These are phyloP conservation scores for Arabis hirsuta DNA, from an alignment of 345 rosid genomes.

Conservation along the genomic window DNA sequence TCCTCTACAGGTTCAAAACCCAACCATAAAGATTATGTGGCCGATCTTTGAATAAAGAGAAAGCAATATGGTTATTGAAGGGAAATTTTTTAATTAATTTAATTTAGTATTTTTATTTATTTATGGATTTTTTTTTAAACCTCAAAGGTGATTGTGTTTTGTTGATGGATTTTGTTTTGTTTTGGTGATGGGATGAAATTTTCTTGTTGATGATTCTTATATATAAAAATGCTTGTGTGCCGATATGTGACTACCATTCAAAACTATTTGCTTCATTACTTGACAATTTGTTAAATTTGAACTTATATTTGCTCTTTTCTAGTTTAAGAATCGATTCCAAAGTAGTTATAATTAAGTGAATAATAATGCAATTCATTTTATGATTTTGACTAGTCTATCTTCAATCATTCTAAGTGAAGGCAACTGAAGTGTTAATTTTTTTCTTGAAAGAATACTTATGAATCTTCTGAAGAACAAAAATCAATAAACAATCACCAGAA, in stretches of 20 bases:
- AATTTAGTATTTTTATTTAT: slow-evolving; percentile 31
- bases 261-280: background rate
- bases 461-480: no score
- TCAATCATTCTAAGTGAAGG: background rate
- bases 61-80: background rate
- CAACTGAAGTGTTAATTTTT: background rate
- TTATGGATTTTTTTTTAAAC: slow-evolving; percentile 27
- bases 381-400: background rate
- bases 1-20: slow-evolving; percentile 81
- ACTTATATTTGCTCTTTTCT: slow-evolving; percentile 1
- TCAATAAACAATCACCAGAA: no score
- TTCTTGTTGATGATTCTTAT: slow-evolving; percentile 36
- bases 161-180: slow-evolving; percentile 33
- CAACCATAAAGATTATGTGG: slow-evolving; percentile 45
- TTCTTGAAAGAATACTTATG: no score
- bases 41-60: slow-evolving; percentile 4
- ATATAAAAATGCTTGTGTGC: slow-evolving; percentile 39
- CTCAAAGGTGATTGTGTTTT: slow-evolving; percentile 38
- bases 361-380: background rate
- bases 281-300: slow-evolving; percentile 11
- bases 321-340: background rate
- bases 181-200: slow-evolving; percentile 40
- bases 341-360: background rate
- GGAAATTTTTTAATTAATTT: slow-evolving; percentile 6
- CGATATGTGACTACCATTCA: slow-evolving; percentile 18